Evolutionary conservation across 352 stramenopile species (phyloP), one percentile per base, ranked within the genome.

Genomic region (Pythium sp.): DNA sequence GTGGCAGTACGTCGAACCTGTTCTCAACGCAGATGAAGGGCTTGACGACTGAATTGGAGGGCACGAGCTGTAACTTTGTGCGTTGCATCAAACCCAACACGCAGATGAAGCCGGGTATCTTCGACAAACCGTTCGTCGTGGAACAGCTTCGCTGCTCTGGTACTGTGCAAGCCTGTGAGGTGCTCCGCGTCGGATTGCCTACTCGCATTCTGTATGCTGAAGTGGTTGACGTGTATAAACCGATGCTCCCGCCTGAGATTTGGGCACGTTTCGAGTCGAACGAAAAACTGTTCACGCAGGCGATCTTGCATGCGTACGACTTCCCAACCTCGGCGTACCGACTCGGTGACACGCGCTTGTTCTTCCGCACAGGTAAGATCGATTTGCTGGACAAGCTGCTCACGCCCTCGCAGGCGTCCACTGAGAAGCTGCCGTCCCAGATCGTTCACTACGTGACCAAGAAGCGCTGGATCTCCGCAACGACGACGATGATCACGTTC

Each of bases 61-160:
- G 84, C 18, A 98, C 94, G 30, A 89, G 87, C 62, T 96, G 93
- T 62, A 96, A 96, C 67, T 98, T 98, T 71, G 91, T 98, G 70
- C 89, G 93, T 54, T 98, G 94, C 78, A 97, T 98, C 75, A 98
- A 98, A 76, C 95, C 95, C 0, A 98, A 98, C 80, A 97, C 85
- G n/a, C 76, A 90, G 47, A 98, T 98, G 84, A 89, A 95, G 63
- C 73, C 90, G 1, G 89, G 94, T 20, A 51, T 89, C 15, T 96
- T 91, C 56, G 88, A 89, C 65, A 85, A 86, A 32, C 77, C 74
- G 30, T 96, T 90, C 58, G 87, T 91, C 14, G 86, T 91, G 14
- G 87, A 92, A 58, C 85, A 90, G 66, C 72, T 92, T 11, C 83
- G 79, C 12, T 92, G 83, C 70, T 93, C 82, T 1, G 87, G 81